Evolutionary conservation across 2,329 filamentous ascomycete species (phyloP).

Genomic region (Penicillium rolfsii): DNA sequence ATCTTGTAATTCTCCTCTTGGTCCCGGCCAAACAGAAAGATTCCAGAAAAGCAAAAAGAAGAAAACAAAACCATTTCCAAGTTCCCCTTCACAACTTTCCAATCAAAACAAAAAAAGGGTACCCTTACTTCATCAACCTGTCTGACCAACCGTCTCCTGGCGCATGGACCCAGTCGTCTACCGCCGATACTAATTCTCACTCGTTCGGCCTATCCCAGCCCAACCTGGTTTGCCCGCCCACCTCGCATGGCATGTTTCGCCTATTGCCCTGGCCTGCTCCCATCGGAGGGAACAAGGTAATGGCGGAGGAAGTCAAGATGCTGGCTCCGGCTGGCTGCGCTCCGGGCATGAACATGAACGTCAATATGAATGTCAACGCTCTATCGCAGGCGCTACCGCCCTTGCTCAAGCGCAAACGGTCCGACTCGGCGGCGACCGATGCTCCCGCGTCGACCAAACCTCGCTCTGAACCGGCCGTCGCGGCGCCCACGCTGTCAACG

Average conservation of each 20-base stretch:
- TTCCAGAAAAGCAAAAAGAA: background rate
- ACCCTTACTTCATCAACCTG: slow-evolving; percentile 8
- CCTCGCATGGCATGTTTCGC: slow-evolving; percentile 55
- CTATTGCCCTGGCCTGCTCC: slow-evolving; percentile 52
- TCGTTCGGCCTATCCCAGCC: slow-evolving; percentile 2
- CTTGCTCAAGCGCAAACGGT: slow-evolving; percentile 61
- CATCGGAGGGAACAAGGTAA: slow-evolving; percentile 52
- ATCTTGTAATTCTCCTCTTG: slow-evolving; percentile 8
- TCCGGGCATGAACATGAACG: slow-evolving; percentile 21
- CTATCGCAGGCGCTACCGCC: slow-evolving; percentile 45
- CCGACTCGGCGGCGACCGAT: slow-evolving; percentile 52
- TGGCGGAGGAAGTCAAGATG: slow-evolving; percentile 50
- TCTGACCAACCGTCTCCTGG: slow-evolving; percentile 6
- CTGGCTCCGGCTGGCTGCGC: slow-evolving; percentile 43
- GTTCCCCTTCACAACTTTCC: background rate
- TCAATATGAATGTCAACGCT: slow-evolving; percentile 26
- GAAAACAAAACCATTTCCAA: background rate
- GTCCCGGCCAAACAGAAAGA: background rate
- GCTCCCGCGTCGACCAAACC: slow-evolving; percentile 37
- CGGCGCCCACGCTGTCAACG: slow-evolving; percentile 6
- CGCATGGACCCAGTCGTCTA: slow-evolving; percentile 23
- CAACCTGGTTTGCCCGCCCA: slow-evolving; percentile 21
- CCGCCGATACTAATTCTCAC: background rate
- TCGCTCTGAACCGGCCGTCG: slow-evolving; percentile 34
- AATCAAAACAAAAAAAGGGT: slow-evolving; percentile 1